Conservation (phyloP, 306 rosid species). For the Prunus fruticosa region DNA sequence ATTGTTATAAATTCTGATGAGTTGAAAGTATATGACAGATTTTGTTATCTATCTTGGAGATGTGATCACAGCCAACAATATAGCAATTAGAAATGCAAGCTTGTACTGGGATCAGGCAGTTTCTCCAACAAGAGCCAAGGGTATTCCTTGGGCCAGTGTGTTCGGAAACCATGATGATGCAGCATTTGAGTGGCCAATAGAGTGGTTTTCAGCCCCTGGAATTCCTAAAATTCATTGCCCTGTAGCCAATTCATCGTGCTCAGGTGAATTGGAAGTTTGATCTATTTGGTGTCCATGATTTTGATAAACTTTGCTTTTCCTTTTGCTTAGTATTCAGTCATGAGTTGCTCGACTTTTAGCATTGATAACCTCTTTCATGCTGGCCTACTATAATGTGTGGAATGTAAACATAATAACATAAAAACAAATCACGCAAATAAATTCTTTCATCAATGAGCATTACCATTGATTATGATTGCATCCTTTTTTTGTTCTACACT, state of each 20-base stretch:
- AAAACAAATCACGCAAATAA: background rate
- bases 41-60: slow-evolving; percentile 90
- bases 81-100: slow-evolving; percentile 64
- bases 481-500: background rate
- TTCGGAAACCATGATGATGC: slow-evolving; percentile 94
- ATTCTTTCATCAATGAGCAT: background rate
- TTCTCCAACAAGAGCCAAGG: slow-evolving; percentile 63
- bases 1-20: background rate
- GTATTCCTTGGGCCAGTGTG: slow-evolving; percentile 76
- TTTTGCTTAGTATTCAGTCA: background rate
- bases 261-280: slow-evolving; percentile 41
- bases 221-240: slow-evolving; percentile 60
- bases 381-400: background rate
- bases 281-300: background rate
- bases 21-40: slow-evolving; percentile 37
- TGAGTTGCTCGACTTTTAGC: background rate
- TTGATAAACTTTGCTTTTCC: background rate
- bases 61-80: slow-evolving; percentile 79
- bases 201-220: slow-evolving; percentile 75
- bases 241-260: slow-evolving; percentile 23
- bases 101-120: slow-evolving; percentile 77
- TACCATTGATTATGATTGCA: background rate
- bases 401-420: background rate
- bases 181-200: slow-evolving; percentile 67
- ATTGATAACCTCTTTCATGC: background rate